Evolutionary conservation across 78 protist species (phyloP), one percentile per base, ranked within the genome.

Genomic region (Isochrysis galbana): DNA sequence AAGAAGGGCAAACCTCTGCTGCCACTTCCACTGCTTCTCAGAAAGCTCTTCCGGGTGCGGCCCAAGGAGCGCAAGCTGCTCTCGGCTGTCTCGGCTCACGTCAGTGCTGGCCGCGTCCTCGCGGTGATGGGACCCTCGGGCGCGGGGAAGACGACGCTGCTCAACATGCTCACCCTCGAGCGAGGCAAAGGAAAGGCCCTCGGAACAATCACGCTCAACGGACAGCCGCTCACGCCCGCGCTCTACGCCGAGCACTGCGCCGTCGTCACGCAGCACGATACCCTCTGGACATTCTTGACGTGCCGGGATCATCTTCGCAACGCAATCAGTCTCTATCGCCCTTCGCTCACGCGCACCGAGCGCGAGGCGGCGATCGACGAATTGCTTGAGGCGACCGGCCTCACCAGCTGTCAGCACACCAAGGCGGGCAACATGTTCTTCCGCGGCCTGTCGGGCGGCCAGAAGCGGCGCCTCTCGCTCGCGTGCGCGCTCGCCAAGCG

Each of bases 401-500:
- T 87, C 25, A 21, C 11, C 51, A 10, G 14, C 5, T 61, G 74
- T 32, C 46, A 47, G 77, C 47, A 55, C 91, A 55, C 77, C 22
- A n/a, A 39, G 39, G 61, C 72, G 61, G 91, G 91, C 44, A 87
- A 87, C 77, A 51, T n/a, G 38, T 87, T 87, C 91, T 17, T 87
- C 23, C 5, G n/a, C 42, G 95, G 95, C 1, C 19, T 95, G 22
- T 93, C 95, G 22, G 93, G 93, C 80, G 96, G 96, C 26, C 95
- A 93, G 87, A 34, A 44, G 67, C 83, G 77, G 89, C 94, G 97
- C 29, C 26, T 84, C 25, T 48, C 48, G 51, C 72, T 96, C 42
- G 97, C 96, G 25, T 3, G 36, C 70, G 96, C 92, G 89, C 93
- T 98, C 23, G 36, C 96, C 32, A 87, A 92, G 55, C 48, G 86